Evolutionary conservation across 495 filamentous ascomycete genomes (phyloP), one percentile per base, ranked within the genome.

Genomic region (Aspergillus taichungensis): DNA sequence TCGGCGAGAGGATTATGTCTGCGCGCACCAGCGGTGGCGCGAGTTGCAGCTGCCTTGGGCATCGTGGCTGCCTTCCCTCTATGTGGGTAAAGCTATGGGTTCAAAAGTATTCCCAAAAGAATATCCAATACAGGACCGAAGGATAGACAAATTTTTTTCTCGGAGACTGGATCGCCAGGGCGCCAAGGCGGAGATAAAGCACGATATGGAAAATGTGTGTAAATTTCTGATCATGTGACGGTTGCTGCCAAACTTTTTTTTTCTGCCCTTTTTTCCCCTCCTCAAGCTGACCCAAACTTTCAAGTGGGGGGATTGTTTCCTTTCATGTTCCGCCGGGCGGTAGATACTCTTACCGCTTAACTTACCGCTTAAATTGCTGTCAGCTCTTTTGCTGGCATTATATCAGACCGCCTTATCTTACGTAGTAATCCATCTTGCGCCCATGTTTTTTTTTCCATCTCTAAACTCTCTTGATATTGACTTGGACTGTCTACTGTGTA

Each of bases 1-100:
- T 86, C 79, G 42, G 84, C 82, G 37, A 89, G 72, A 46, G 83
- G 82, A 51, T 84, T 85, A 61, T 87, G 84, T 40, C 82, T 71
- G 55, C 71, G 69, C 32, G 60, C 60, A 39, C 58, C 59, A 10
- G 63, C 59, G 10, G 63, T 64, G 29, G 63, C 51, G 44, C 67
- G 67, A 46, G 69, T 67, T 30, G 61, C 60, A 39, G 54, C 60
- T 24, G 57, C 68, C 54, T 73, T 73, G 34, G 69, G 69, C 69
- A 73, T 73, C n/a, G 11, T 62, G 47, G 31, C 35, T 38, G n/a
- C 40, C 34, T 13, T 44, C 42, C 34, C 30, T 45, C 18, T 1
- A 24, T 24, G 1, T 24, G 18, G 18, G 18, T 24, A 24, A 24
- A 24, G 18, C 18, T 24, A 24, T 24, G 34, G 24, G 10, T 29